A percentile compares a stretch with the other conserved stretches of the same genome.
These are phyloP conservation scores for Diplodia scrobiculata DNA, from an alignment of 2,329 filamentous ascomycete genomes.

Conservation along the genomic window DNA sequence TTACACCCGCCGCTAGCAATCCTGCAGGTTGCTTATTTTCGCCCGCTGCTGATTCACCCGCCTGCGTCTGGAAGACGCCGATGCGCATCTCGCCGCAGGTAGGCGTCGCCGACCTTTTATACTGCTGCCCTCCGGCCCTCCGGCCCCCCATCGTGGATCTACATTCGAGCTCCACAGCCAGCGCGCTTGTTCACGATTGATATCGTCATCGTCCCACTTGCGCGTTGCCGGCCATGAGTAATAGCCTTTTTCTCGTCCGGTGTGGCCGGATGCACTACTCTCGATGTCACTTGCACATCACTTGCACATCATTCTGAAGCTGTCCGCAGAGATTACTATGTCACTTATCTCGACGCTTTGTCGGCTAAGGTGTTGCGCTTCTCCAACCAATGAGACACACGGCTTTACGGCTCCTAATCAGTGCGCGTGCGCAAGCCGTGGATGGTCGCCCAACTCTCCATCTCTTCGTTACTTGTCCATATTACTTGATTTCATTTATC, in stretches of 20 bases:
- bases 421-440: too few species aligned
- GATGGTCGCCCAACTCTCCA: too few species aligned
- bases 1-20: neutral
- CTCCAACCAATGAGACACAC: too few species aligned
- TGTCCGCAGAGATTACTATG: too few species aligned
- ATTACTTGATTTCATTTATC: too few species aligned
- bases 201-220: neutral
- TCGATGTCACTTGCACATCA: too few species aligned
- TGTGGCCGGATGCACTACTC: too few species aligned
- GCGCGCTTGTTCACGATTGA: neutral
- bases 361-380: too few species aligned
- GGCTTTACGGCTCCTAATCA: too few species aligned
- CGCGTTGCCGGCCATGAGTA: neutral
- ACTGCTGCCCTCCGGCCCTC: neutral
- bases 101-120: neutral
- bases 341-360: too few species aligned
- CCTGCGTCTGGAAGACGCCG: neutral
- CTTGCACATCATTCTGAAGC: too few species aligned
- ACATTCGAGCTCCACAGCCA: neutral
- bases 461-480: too few species aligned
- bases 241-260: neutral
- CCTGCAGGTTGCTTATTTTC: constrained; percentile 5
- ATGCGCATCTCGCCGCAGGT: neutral
- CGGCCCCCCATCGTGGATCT: neutral
- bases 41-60: constrained; percentile 18